A percentile compares a stretch with the other conserved stretches of the same genome.
These are phyloP conservation scores for Ophiostoma tasmaniense DNA, from an alignment of 2,329 filamentous ascomycete species.

Conservation along the genomic window DNA sequence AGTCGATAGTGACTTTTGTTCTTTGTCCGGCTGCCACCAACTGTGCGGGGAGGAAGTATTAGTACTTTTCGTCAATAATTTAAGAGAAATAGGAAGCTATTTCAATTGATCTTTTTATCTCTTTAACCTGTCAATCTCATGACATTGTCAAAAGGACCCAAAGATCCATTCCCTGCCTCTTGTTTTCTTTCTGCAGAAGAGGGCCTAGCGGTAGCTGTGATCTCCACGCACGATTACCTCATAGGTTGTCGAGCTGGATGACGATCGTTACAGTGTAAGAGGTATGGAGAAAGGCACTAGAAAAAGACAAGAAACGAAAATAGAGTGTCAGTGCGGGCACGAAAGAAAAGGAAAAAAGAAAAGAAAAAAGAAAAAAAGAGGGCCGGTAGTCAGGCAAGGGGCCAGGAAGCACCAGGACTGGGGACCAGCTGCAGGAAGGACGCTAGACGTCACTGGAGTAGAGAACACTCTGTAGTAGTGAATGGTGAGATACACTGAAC, in stretches of 20 bases:
- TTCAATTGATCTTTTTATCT: not conserved
- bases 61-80: not conserved
- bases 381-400: conserved; percentile 1
- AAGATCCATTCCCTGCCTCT: not conserved
- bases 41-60: not conserved
- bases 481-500: not conserved
- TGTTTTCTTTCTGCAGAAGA: not conserved
- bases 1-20: not conserved
- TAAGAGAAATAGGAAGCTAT: not conserved
- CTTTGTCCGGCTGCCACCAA: not conserved
- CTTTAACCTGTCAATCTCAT: not conserved
- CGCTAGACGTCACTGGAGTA: not conserved
- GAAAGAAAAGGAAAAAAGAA: not conserved
- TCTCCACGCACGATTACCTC: conserved; percentile 14
- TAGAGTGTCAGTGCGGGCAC: not conserved
- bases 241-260: conserved; percentile 10
- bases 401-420: not conserved
- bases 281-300: not conserved
- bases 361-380: not conserved
- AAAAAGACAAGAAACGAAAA: not conserved
- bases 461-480: not conserved
- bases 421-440: not conserved
- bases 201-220: not conserved
- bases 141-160: not conserved
- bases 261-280: not conserved